phyloP scores from a whole-genome alignment of 163 green algal species.

The Scenedesmus sp. region DNA sequence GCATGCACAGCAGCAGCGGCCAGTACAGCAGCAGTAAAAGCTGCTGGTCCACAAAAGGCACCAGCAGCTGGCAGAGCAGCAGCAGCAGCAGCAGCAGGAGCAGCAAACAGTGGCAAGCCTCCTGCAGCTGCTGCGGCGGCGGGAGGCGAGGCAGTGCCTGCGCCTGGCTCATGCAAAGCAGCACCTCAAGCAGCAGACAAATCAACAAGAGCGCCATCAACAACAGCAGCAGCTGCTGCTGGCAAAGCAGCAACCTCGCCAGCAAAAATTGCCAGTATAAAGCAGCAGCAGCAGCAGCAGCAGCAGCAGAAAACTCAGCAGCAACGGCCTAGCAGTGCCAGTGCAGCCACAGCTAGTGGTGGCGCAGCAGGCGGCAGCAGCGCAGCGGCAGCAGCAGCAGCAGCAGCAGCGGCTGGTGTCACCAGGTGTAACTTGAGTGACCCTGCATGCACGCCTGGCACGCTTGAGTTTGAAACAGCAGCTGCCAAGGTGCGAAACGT shows the following conservation, averaged over 20 bases:
- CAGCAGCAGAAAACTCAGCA: conserved; percentile 1
- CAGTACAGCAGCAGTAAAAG: background rate
- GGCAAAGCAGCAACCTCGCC: background rate
- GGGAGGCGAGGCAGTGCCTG: background rate
- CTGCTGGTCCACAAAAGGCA: background rate
- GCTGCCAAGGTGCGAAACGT: background rate
- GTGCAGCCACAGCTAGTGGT: background rate
- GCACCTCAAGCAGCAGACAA: background rate
- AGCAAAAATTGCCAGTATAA: background rate
- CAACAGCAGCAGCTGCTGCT: background rate
- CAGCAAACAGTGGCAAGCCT: background rate
- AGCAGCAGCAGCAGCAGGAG: background rate
- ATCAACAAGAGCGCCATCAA: background rate
- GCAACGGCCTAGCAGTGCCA: background rate
- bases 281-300: conserved; percentile 6
- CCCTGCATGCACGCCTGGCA: conserved; percentile 15
- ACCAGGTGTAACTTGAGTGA: background rate
- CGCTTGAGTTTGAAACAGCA: conserved; percentile 29
- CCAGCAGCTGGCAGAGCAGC: background rate
- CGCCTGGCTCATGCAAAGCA: background rate
- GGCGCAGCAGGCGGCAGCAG: conserved; percentile 25
- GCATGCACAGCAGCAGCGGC: background rate
- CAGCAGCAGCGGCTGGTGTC: background rate
- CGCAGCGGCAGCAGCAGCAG: conserved; percentile 9
- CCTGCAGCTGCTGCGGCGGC: background rate